A percentile compares a stretch with the other conserved stretches of the same genome.
phyloP scores from a whole-genome alignment of 2,329 filamentous ascomycete genomes.

The Camptophora hylomeconis region DNA sequence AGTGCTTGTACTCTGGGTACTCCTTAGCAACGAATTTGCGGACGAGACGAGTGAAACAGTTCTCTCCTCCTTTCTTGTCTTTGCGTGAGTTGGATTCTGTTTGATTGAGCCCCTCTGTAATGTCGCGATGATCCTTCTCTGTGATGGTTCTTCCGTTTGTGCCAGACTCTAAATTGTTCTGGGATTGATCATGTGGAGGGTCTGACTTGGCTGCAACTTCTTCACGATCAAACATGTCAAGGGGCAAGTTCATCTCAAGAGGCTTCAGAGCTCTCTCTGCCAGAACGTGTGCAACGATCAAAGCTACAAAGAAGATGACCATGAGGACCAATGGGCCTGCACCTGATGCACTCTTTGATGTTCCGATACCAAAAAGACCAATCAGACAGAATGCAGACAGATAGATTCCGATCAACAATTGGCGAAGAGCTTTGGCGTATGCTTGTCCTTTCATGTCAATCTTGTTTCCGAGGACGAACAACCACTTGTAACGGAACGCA shows the following conservation, averaged over 20 bases:
- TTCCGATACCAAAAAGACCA: conserved; percentile 63
- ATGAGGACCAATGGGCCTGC: conserved; percentile 63
- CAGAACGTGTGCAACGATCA: conserved; percentile 56
- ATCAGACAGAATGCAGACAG: conserved; percentile 73
- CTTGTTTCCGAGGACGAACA: conserved; percentile 69
- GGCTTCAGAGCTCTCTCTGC: conserved; percentile 32
- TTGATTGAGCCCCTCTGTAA: not conserved
- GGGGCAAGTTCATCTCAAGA: conserved; percentile 54
- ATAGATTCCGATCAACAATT: conserved; percentile 73
- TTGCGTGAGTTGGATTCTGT: conserved; percentile 1
- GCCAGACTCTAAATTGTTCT: conserved; percentile 26
- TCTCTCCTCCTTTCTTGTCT: conserved; percentile 1
- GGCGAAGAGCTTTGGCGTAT: conserved; percentile 74
- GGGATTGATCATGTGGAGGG: conserved; percentile 39
- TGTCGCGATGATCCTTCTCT: conserved; percentile 21
- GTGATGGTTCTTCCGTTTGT: too few relatives aligned
- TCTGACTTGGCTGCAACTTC: conserved; percentile 38
- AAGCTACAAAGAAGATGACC: conserved; percentile 61
- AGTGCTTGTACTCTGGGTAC: conserved; percentile 14
- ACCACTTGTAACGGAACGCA: conserved; percentile 78
- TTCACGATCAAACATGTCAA: conserved; percentile 36
- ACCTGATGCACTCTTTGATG: conserved; percentile 13
- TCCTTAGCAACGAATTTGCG: conserved; percentile 5
- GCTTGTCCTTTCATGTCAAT: conserved; percentile 82
- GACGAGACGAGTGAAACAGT: conserved; percentile 3